Evolutionary conservation across 352 stramenopile genomes (phyloP), one percentile per base, ranked within the genome.

Genomic region (Globisporangium perplexum): DNA sequence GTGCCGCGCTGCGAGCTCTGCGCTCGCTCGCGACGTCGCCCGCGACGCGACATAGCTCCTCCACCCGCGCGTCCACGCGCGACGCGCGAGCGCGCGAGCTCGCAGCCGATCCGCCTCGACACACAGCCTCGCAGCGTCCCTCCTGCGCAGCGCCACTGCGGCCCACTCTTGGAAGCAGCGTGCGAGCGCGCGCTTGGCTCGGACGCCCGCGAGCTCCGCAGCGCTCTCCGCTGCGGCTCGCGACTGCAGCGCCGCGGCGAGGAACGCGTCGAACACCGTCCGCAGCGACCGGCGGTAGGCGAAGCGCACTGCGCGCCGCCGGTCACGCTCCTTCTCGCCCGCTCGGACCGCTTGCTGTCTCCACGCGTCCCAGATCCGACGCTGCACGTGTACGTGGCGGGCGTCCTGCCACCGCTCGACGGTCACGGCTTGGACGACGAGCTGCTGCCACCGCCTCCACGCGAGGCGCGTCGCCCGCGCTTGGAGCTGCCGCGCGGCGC

Each of bases 301-400:
- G 55, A 62, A 62, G 18, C 53, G 53, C 18, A 57, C 45, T 23
- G 58, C 58, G 4, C 47, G 38, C 1, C 58, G 46, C 7, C 58
- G 58, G 23, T 42, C 23, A 4, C 12, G 36, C 45, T 65, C 58
- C 10, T 60, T 60, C 12, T 2, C 39, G 26, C 14, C 44, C 14
- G 41, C 43, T 36, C 33, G 14, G 0, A 30, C 33, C 14, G 43
- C 41, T 31, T 28, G 58, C 43, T 41, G 31, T 15, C 22, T 41
- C 58, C 58, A 65, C 11, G 47, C 43, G 10, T 1, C 6, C 57
- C 50, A 63, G 10, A 54, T 28, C 24, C 24, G 24, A 4, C 18
- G 30, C 14, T 48, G 31, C 7, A 5, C 10, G 1, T 20, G 36
- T 14, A 7, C 43, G 46, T 36, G 18, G 23, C 22, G 24, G 14